phyloP scores from a whole-genome alignment of 805 yeast species.

The Cyberlindnera euphorbiae region DNA sequence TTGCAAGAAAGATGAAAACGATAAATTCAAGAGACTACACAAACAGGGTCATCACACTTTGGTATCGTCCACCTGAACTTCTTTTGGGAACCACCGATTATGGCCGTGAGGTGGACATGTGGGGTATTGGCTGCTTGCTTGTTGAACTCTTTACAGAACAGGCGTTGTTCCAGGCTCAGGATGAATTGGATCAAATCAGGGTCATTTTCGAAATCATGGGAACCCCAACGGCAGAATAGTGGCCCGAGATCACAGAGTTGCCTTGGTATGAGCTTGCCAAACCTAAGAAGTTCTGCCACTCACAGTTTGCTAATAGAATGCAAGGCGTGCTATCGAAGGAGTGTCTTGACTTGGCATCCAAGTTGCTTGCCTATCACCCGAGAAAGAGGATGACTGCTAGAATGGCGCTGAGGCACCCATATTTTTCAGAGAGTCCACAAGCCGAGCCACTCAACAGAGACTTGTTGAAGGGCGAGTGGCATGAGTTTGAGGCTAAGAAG shows the following conservation, averaged over 20 bases:
- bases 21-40: constrained; percentile 67
- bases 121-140: constrained; percentile 95
- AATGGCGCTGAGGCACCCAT: constrained; percentile 64
- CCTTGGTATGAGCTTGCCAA: constrained; percentile 92
- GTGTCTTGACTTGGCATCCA: constrained; percentile 60
- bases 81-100: constrained; percentile 87
- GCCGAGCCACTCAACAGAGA: constrained; percentile 57
- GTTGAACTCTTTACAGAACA: constrained; percentile 71
- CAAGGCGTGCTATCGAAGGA: constrained; percentile 39
- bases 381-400: constrained; percentile 57
- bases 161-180: constrained; percentile 83
- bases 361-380: constrained; percentile 68
- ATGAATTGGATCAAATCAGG: constrained; percentile 79
- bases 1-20: constrained; percentile 71
- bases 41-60: constrained; percentile 88
- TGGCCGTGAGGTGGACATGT: constrained; percentile 86
- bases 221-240: constrained; percentile 62
- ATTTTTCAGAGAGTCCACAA: constrained; percentile 65
- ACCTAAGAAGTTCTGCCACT: constrained; percentile 38
- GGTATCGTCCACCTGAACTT: constrained; percentile 97
- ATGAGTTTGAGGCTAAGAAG: constrained; percentile 91
- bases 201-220: constrained; percentile 84
- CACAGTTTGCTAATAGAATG: constrained; percentile 39
- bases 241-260: constrained; percentile 74
- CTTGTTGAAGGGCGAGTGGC: constrained; percentile 80